These are phyloP conservation scores for Calonectria pauciramosa DNA, from an alignment of 2,329 filamentous ascomycete genomes.

Conservation along the genomic window DNA sequence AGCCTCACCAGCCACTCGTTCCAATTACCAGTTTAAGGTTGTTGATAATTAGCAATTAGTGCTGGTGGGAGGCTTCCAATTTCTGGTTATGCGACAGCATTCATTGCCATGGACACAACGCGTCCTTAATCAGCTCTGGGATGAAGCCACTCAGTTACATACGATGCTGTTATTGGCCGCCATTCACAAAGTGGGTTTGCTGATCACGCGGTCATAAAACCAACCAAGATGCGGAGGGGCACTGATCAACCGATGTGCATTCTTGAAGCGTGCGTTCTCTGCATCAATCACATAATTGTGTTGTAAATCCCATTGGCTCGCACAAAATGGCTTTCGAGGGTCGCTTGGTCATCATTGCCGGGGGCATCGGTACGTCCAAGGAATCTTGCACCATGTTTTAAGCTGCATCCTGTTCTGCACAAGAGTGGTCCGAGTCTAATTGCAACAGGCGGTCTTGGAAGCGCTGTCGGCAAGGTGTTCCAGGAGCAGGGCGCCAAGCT, in stretches of 20 bases:
- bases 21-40: neutral
- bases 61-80: neutral
- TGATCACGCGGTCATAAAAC: constrained; percentile 2
- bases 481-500: constrained; percentile 10
- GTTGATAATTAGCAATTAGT: neutral
- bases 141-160: neutral
- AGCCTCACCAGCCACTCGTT: neutral
- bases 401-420: neutral
- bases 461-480: neutral
- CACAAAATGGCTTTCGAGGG: constrained; percentile 4
- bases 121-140: neutral
- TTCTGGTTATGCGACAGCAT: neutral
- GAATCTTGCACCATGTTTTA: neutral
- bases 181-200: neutral
- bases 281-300: neutral
- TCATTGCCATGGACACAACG: neutral
- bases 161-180: neutral
- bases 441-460: constrained; percentile 6
- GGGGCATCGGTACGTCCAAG: constrained; percentile 7
- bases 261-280: neutral
- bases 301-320: neutral
- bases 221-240: neutral
- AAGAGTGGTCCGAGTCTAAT: neutral
- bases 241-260: neutral
- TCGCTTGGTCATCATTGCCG: constrained; percentile 15